A percentile compares a stretch with the other conserved stretches of the same genome.
These are phyloP conservation scores for Pichia sp. DNA, from an alignment of 1,139 yeast species.

Conservation along the genomic window DNA sequence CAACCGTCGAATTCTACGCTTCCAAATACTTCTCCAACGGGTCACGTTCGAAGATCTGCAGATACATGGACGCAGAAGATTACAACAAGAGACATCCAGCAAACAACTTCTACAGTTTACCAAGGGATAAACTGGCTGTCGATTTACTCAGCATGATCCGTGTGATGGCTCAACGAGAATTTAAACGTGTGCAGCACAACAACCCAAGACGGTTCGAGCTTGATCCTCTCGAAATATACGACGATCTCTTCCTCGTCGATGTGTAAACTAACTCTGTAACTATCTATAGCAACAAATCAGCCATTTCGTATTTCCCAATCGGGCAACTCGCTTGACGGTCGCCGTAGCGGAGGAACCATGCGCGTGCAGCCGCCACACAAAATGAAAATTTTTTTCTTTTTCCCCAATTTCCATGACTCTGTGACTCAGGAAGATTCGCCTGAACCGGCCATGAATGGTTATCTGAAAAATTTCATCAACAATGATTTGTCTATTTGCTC, in stretches of 20 bases:
- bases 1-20: conserved; percentile 27
- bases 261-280: too few species aligned
- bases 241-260: background rate
- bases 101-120: conserved; percentile 21
- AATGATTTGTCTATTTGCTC: too few species aligned
- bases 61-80: conserved; percentile 24
- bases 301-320: background rate
- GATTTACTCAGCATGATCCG: conserved; percentile 29
- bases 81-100: conserved; percentile 24
- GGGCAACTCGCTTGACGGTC: too few species aligned
- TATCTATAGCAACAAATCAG: background rate
- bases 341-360: too few species aligned
- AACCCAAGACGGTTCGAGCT: conserved; percentile 18
- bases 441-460: too few species aligned
- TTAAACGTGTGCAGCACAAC: conserved; percentile 6
- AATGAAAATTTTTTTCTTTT: too few species aligned
- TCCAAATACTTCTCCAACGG: conserved; percentile 27
- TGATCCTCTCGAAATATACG: conserved; percentile 18
- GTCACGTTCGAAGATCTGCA: conserved; percentile 21
- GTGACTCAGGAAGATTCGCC: too few species aligned
- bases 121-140: conserved; percentile 15
- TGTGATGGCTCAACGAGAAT: conserved; percentile 30
- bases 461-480: too few species aligned
- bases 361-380: too few species aligned
- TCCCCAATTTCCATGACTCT: too few species aligned